Evolutionary conservation across 108 stramenopile genomes (phyloP).

Genomic region (Nannochloropsis gaditana): DNA sequence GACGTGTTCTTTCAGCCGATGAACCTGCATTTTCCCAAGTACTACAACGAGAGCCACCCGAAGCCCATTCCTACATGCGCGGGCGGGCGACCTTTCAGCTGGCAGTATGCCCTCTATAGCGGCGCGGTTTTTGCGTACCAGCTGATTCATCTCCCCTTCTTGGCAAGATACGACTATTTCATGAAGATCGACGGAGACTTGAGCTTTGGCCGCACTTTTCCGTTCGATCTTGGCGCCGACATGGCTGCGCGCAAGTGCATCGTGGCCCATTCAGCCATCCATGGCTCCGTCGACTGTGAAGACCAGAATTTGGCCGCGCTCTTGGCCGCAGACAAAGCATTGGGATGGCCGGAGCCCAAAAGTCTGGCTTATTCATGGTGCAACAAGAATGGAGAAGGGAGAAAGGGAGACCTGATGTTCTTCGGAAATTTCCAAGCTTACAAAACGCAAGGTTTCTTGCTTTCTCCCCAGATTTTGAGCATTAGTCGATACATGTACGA

Average conservation of each 20-base stretch:
- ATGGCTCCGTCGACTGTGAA: not conserved
- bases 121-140: conserved; percentile 4
- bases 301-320: not conserved
- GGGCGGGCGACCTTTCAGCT: not conserved
- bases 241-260: not conserved
- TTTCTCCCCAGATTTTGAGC: not conserved
- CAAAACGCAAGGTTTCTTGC: conserved; percentile 5
- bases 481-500: conserved; percentile 17
- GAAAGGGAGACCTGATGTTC: conserved; percentile 16
- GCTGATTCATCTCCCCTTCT: not conserved
- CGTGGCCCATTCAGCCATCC: not conserved
- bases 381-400: conserved; percentile 10
- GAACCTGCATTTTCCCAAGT: not conserved
- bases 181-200: conserved; percentile 7
- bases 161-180: not conserved
- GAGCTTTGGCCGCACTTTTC: not conserved
- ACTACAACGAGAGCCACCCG: not conserved
- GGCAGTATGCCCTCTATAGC: not conserved
- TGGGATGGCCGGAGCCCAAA: conserved; percentile 11
- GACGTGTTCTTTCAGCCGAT: conserved; percentile 20
- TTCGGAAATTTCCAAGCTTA: not conserved
- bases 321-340: not conserved
- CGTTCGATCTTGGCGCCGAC: not conserved
- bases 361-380: not conserved
- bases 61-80: conserved; percentile 1